phyloP scores from a whole-genome alignment of 495 filamentous ascomycete genomes.

The Eremomyces bilateralis region DNA sequence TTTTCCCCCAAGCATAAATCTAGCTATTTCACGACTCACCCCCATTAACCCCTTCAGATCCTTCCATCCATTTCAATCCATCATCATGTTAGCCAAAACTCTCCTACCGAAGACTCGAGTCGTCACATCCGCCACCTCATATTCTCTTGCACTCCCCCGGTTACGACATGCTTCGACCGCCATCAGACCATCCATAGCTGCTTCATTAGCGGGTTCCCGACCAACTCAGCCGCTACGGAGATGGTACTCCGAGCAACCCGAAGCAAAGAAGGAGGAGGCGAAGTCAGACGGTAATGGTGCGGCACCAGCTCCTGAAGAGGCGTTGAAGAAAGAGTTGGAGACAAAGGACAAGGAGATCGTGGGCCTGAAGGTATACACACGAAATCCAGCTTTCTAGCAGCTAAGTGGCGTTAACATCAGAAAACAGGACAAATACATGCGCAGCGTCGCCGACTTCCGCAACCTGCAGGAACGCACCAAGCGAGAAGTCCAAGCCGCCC shows the following conservation, averaged over 20 bases:
- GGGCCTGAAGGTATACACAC: constrained; percentile 57
- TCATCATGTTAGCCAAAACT: no score
- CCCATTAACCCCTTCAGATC: no score
- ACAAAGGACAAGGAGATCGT: constrained; percentile 62
- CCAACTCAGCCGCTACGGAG: constrained; percentile 6
- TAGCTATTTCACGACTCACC: no score
- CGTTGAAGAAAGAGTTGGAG: constrained; percentile 45
- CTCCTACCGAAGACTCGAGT: no score
- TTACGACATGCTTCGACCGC: no score
- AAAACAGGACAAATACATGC: constrained; percentile 88
- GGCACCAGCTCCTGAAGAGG: constrained; percentile 21
- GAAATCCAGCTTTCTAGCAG: background rate
- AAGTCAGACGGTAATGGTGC: constrained; percentile 4
- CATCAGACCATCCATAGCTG: no score
- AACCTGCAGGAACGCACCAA: constrained; percentile 90
- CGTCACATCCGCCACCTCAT: no score
- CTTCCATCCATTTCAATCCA: no score
- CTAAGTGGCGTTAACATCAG: no score
- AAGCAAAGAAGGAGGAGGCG: constrained; percentile 11
- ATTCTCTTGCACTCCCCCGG: no score
- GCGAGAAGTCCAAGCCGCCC: constrained; percentile 68
- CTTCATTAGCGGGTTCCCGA: constrained; percentile 3
- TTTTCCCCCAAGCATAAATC: no score
- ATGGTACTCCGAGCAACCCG: constrained; percentile 12
- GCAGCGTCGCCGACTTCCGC: constrained; percentile 83